Evolutionary conservation across 768 basidiomycete genomes (phyloP), one percentile per base, ranked within the genome.

Genomic region (Amanita muscaria): DNA sequence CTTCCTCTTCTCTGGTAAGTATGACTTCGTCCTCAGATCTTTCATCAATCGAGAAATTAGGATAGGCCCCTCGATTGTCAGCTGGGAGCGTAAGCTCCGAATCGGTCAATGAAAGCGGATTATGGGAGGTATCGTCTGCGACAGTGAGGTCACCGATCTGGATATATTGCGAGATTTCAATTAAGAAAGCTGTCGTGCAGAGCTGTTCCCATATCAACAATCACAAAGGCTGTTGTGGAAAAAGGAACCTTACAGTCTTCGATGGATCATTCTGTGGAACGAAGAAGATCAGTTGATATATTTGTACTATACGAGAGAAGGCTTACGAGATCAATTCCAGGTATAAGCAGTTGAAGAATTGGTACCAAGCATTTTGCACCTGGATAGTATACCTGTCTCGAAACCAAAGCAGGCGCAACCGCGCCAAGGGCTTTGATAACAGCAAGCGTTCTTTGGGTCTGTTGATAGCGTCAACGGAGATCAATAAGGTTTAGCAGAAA

Each of bases 251-350:
- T 64, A 83, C 83, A 50, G 84, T 88, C 64, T 88, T 88, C 0
- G 74, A 66, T 3, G 85, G 84, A 56, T 88, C 84, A 53, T 88
- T 87, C 83, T 86, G 47, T 33, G 27, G 21, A 18, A 35, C 39
- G n/a, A n/a, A n/a, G n/a, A n/a, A n/a, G n/a, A n/a, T n/a, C n/a
- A n/a, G n/a, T n/a, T n/a, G n/a, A n/a, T n/a, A n/a, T n/a, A n/a
- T n/a, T n/a, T n/a, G n/a, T n/a, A n/a, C n/a, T n/a, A n/a, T n/a
- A n/a, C n/a, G n/a, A n/a, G n/a, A n/a, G n/a, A n/a, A n/a, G n/a
- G n/a, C n/a, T n/a, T 59, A 84, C 83, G 50, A 92, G 68, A 65
- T 93, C 90, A 51, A 93, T 88, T 4, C 88, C 89, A 5, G 89
- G 88, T 40, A 91, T 74, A 16, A 89, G 70, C 15, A 92, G 69